Percentiles rank a stretch among this genome's conserved stretches.
These are phyloP conservation scores for Cinnamomum micranthum DNA, from an alignment of 164 flowering plant genomes.

Conservation along the genomic window DNA sequence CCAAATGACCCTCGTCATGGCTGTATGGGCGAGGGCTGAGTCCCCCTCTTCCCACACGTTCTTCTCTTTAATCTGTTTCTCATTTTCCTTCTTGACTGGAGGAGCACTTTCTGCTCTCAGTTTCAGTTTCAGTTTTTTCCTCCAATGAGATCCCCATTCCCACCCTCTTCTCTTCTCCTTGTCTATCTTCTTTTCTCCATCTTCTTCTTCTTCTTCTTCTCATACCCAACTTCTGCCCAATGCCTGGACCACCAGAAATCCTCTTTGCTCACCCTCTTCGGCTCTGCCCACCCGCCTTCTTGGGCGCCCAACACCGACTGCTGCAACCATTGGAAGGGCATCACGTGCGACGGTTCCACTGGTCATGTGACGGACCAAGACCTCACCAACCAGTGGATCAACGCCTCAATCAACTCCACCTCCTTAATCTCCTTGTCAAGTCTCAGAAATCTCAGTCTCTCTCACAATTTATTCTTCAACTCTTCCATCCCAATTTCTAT, in stretches of 20 bases:
- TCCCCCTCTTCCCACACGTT: conserved; percentile 27
- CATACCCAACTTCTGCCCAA: not conserved
- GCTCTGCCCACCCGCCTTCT: conserved; percentile 17
- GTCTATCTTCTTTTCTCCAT: conserved; percentile 2
- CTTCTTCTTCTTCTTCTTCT: not conserved
- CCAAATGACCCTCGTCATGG: not conserved
- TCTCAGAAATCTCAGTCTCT: conserved; percentile 36
- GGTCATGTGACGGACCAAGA: conserved; percentile 32
- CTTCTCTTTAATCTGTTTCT: not conserved
- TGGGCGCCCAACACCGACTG: conserved; percentile 38
- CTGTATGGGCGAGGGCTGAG: not conserved
- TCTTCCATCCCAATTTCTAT: conserved; percentile 33
- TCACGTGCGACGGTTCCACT: conserved; percentile 20
- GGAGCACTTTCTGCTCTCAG: not conserved
- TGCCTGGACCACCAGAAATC: conserved; percentile 31
- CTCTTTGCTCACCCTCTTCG: not conserved
- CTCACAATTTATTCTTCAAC: conserved; percentile 31
- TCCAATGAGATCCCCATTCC: conserved; percentile 3
- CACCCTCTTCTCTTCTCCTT: conserved; percentile 2
- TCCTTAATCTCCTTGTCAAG: not conserved
- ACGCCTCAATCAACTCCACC: not conserved
- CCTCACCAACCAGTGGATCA: conserved; percentile 23
- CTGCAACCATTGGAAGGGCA: conserved; percentile 32
- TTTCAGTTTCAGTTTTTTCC: too few species aligned
- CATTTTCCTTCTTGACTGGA: conserved; percentile 13